Evolutionary conservation across 2,329 filamentous ascomycete species (phyloP).

Genomic region (Penicillium sp.): DNA sequence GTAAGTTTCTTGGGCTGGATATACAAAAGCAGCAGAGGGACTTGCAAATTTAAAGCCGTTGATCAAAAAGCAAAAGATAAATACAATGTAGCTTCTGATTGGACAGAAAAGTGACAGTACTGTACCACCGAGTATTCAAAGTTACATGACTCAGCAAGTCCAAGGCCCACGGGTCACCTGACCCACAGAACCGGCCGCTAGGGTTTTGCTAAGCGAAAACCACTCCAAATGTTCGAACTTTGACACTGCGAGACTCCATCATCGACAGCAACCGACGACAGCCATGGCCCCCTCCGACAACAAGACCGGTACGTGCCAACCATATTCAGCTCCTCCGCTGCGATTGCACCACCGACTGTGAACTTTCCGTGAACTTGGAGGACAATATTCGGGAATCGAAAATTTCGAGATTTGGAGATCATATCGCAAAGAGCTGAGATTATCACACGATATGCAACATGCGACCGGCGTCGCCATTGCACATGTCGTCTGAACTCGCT

Average conservation of each 20-base stretch:
- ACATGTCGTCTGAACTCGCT: neutral
- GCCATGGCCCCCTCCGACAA: constrained; percentile 50
- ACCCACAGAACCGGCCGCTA: constrained; percentile 38
- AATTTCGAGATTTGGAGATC: constrained; percentile 11
- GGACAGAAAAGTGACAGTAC: neutral
- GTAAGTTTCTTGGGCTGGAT: neutral
- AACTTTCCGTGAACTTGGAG: constrained; percentile 17
- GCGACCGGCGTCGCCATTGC: neutral
- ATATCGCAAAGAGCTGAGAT: neutral
- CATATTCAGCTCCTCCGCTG: constrained; percentile 25
- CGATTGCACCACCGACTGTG: constrained; percentile 44
- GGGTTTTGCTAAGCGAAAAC: constrained; percentile 45
- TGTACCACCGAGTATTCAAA: neutral
- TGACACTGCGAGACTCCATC: constrained; percentile 47
- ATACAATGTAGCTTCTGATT: constrained; percentile 3
- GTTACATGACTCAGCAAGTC: constrained; percentile 12
- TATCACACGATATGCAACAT: neutral
- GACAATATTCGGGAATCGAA: constrained; percentile 5
- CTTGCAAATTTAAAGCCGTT: neutral
- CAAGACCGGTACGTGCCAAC: constrained; percentile 48
- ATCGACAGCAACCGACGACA: constrained; percentile 46
- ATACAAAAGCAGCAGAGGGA: constrained; percentile 1
- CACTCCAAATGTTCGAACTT: constrained; percentile 41
- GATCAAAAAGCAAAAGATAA: constrained; percentile 7
- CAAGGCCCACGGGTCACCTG: constrained; percentile 32